phyloP scores from a whole-genome alignment of 1,284 basidiomycete genomes.

The Cryptococcus amylolentus region DNA sequence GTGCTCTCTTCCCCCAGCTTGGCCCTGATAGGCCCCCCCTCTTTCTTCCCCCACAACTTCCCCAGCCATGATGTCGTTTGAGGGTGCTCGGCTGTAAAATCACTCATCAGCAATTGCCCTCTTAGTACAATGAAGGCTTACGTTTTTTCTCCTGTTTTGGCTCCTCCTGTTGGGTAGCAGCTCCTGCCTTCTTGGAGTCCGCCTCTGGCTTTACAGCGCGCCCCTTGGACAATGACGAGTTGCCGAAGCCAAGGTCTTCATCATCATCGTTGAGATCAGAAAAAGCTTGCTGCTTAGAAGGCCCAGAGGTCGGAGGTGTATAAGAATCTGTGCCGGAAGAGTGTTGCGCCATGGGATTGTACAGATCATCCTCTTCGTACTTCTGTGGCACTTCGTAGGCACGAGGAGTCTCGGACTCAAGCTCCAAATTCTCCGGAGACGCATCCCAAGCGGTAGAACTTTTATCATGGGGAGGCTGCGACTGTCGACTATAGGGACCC shows the following conservation, averaged over 20 bases:
- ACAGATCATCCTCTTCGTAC: constrained; percentile 60
- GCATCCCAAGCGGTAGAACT: constrained; percentile 1
- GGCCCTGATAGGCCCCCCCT: constrained; percentile 70
- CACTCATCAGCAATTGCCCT: neutral
- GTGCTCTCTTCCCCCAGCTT: constrained; percentile 88
- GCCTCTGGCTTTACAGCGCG: constrained; percentile 42
- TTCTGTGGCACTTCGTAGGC: constrained; percentile 34
- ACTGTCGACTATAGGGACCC: neutral
- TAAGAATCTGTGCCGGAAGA: constrained; percentile 13
- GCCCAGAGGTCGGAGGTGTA: constrained; percentile 4
- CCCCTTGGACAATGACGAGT: constrained; percentile 53
- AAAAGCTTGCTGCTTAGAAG: constrained; percentile 31
- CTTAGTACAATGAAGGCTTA: constrained; percentile 1
- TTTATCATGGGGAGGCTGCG: neutral
- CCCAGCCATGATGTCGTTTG: constrained; percentile 67
- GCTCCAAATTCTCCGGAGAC: neutral
- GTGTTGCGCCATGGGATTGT: constrained; percentile 76
- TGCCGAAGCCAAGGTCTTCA: constrained; percentile 89
- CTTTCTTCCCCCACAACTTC: constrained; percentile 65
- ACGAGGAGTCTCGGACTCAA: constrained; percentile 7
- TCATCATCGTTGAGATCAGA: constrained; percentile 57
- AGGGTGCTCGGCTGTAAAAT: constrained; percentile 3
- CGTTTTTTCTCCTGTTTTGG: constrained; percentile 18
- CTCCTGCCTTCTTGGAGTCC: constrained; percentile 12
- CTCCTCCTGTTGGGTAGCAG: constrained; percentile 7